Percentiles rank a stretch among this genome's conserved stretches.
phyloP scores from a whole-genome alignment of 768 basidiomycete genomes.

The Russula emetica region DNA sequence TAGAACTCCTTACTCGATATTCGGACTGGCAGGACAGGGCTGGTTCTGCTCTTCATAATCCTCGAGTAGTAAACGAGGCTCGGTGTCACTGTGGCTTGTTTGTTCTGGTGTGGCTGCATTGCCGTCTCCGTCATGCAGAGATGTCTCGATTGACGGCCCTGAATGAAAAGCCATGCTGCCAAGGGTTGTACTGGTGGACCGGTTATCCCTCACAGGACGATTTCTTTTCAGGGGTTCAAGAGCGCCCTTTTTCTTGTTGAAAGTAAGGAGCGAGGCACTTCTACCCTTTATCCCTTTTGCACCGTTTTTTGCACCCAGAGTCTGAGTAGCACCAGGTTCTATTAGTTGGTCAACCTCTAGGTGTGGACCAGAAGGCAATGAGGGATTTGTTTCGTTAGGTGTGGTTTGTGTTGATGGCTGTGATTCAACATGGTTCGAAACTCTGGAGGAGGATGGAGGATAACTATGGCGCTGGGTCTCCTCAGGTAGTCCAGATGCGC shows the following conservation, averaged over 20 bases:
- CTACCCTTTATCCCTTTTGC: slow-evolving; percentile 4
- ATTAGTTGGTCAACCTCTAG: not conserved
- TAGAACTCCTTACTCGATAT: slow-evolving; percentile 6
- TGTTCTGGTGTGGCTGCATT: not conserved
- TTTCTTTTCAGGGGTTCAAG: slow-evolving; percentile 15
- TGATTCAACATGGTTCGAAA: not conserved
- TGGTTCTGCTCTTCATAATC: slow-evolving; percentile 12
- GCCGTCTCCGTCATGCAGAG: not conserved
- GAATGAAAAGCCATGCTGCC: slow-evolving; percentile 1
- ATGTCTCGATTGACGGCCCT: slow-evolving; percentile 4
- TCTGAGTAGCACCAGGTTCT: not conserved
- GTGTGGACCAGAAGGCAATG: not conserved
- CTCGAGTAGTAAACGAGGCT: not conserved
- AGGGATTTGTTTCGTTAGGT: not conserved
- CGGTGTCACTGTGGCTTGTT: not conserved
- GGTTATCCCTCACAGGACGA: not conserved
- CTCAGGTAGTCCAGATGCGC: not conserved
- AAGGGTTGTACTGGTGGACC: slow-evolving; percentile 13
- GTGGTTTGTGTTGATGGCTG: not conserved
- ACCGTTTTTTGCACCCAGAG: not conserved
- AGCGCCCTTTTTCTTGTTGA: slow-evolving; percentile 14
- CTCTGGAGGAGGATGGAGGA: slow-evolving; percentile 1
- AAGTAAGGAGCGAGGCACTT: slow-evolving; percentile 10
- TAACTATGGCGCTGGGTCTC: not conserved
- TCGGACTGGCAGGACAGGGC: slow-evolving; percentile 11